Evolutionary conservation across 257 asterid species (phyloP).

Genomic region (Plantago elongata): DNA sequence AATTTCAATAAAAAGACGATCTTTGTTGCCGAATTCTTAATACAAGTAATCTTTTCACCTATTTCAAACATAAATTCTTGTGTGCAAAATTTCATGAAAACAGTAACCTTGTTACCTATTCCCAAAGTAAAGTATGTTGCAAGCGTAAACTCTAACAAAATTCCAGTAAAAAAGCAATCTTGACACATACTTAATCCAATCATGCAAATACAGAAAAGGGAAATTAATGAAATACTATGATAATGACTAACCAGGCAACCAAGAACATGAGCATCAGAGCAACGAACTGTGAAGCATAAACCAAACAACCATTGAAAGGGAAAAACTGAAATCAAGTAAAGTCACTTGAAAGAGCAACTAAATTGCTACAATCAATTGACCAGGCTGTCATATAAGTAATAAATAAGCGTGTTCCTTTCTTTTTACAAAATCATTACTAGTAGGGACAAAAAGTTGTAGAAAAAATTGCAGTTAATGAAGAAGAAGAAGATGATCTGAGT

Average conservation of each 20-base stretch:
- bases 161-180: no score
- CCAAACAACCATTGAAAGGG: constrained; percentile 4
- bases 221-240: neutral
- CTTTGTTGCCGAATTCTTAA: no score
- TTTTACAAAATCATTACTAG: constrained; percentile 5
- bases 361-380: neutral
- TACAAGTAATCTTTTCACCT: no score
- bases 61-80: no score
- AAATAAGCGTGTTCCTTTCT: neutral
- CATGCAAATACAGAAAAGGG: neutral
- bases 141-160: no score
- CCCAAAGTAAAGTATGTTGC: neutral
- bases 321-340: constrained; percentile 14
- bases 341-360: neutral
- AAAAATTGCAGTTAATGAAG: neutral
- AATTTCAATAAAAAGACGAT: neutral
- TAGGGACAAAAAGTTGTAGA: no score
- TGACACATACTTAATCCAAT: neutral
- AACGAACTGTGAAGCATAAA: constrained; percentile 14
- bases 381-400: neutral
- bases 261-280: constrained; percentile 24
- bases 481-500: constrained; percentile 3
- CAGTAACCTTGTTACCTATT: neutral
- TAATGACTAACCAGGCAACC: constrained; percentile 24
- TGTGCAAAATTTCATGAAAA: neutral